phyloP scores from a whole-genome alignment of 2,329 filamentous ascomycete genomes.

The Trematosphaeria pertusa region DNA sequence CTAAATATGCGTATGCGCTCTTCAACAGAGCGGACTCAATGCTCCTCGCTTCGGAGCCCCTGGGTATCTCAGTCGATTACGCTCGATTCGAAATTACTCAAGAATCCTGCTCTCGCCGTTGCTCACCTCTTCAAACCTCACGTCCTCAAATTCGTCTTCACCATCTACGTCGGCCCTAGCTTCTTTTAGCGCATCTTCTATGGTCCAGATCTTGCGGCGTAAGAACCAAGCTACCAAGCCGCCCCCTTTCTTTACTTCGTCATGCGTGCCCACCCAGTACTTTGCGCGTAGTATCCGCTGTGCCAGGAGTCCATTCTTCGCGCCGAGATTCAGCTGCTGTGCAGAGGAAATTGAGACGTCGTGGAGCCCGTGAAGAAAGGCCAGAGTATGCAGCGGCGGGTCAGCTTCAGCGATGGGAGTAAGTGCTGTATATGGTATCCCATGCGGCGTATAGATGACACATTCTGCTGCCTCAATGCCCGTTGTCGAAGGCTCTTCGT shows the following conservation, averaged over 20 bases:
- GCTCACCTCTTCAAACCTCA: constrained; percentile 59
- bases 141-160: constrained; percentile 49
- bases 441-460: constrained; percentile 70
- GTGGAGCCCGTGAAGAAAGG: constrained; percentile 69
- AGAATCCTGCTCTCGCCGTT: constrained; percentile 65
- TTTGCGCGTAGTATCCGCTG: constrained; percentile 60
- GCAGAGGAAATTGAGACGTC: constrained; percentile 61
- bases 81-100: constrained; percentile 36
- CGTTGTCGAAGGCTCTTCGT: constrained; percentile 22
- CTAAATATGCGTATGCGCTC: no score
- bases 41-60: no score
- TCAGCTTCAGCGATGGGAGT: constrained; percentile 51
- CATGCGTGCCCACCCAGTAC: constrained; percentile 72
- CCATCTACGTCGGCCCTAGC: constrained; percentile 54
- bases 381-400: constrained; percentile 60
- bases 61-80: background rate
- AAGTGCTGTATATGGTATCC: constrained; percentile 60
- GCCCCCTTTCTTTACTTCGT: constrained; percentile 67
- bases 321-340: constrained; percentile 70
- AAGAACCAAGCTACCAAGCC: constrained; percentile 63
- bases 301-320: constrained; percentile 65
- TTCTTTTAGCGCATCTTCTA: constrained; percentile 58
- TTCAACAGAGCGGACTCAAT: no score
- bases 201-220: constrained; percentile 49
- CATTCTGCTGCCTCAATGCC: constrained; percentile 55